Percentiles rank a stretch among this genome's conserved stretches.
Evolutionary conservation across 306 rosid species (phyloP).

Genomic region (Medicago ruthenica): DNA sequence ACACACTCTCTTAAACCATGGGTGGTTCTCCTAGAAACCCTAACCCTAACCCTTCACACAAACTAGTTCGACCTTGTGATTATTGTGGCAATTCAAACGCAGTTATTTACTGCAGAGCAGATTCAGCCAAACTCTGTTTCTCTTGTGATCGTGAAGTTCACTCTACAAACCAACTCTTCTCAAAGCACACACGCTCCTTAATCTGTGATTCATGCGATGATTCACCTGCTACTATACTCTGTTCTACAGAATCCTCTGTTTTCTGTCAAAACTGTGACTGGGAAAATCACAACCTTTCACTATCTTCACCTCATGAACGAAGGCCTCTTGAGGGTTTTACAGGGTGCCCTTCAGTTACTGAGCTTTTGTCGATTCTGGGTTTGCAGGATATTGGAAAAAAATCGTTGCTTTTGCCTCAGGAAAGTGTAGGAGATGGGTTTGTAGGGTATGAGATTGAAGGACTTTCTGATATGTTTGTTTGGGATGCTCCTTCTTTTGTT

Average conservation of each 20-base stretch:
- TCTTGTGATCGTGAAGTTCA: slow-evolving; percentile 85
- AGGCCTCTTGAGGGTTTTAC: slow-evolving; percentile 80
- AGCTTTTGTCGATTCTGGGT: slow-evolving; percentile 61
- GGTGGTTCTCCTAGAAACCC: slow-evolving; percentile 25
- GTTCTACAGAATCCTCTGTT: slow-evolving; percentile 76
- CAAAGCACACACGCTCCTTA: slow-evolving; percentile 73
- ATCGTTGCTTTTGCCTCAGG: slow-evolving; percentile 48
- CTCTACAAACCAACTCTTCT: slow-evolving; percentile 80
- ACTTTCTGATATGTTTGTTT: slow-evolving; percentile 57
- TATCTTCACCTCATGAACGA: slow-evolving; percentile 59
- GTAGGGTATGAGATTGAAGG: slow-evolving; percentile 48
- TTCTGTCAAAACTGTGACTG: slow-evolving; percentile 91
- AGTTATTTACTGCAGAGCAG: slow-evolving; percentile 83
- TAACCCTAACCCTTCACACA: not conserved
- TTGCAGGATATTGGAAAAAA: slow-evolving; percentile 64
- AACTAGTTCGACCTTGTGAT: slow-evolving; percentile 53
- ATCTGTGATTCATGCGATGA: slow-evolving; percentile 75
- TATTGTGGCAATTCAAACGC: slow-evolving; percentile 67
- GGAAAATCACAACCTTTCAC: slow-evolving; percentile 62
- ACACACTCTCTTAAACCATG: slow-evolving; percentile 39
- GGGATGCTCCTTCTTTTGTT: slow-evolving; percentile 76
- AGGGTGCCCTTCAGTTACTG: slow-evolving; percentile 71
- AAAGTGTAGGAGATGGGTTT: slow-evolving; percentile 40
- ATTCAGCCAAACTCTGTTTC: slow-evolving; percentile 87
- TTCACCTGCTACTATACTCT: slow-evolving; percentile 81